phyloP scores from a whole-genome alignment of 345 rosid genomes.

The Turritis glabra region DNA sequence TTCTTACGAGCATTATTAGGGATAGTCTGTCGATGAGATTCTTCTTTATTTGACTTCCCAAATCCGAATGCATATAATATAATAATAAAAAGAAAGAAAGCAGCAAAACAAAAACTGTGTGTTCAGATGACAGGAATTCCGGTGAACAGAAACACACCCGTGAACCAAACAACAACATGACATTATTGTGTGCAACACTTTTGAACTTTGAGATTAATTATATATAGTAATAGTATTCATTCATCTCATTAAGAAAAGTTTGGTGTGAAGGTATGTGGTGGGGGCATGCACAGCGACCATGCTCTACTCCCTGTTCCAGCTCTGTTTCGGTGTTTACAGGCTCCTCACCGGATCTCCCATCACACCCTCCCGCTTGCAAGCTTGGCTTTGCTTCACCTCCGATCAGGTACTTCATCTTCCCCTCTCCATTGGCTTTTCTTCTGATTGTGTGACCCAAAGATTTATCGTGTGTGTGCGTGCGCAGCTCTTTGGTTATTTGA shows the following conservation, averaged over 20 bases:
- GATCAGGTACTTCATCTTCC: constrained; percentile 62
- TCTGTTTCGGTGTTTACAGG: constrained; percentile 51
- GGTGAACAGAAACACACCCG: constrained; percentile 51
- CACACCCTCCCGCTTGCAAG: constrained; percentile 60
- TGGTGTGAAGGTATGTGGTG: constrained; percentile 63
- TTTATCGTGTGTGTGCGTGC: not conserved
- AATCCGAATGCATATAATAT: not conserved
- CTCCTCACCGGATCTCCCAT: constrained; percentile 52
- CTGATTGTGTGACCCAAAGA: not conserved
- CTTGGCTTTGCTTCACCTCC: constrained; percentile 74
- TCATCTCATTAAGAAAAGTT: not conserved
- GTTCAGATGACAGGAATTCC: constrained; percentile 26
- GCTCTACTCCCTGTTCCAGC: constrained; percentile 62
- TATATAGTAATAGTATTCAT: not conserved
- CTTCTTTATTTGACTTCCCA: not conserved
- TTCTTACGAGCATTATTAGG: not conserved
- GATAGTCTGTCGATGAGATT: not conserved
- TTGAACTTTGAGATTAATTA: not conserved
- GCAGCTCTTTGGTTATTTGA: constrained; percentile 66
- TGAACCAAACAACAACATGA: constrained; percentile 33
- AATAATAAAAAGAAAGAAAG: not conserved
- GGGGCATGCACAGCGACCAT: constrained; percentile 62
- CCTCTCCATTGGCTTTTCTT: not conserved
- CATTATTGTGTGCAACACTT: constrained; percentile 19
- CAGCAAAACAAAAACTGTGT: not conserved